Evolutionary conservation across 495 filamentous ascomycete species (phyloP), one percentile per base, ranked within the genome.

Genomic region (Penicillium cosmopolitanum): DNA sequence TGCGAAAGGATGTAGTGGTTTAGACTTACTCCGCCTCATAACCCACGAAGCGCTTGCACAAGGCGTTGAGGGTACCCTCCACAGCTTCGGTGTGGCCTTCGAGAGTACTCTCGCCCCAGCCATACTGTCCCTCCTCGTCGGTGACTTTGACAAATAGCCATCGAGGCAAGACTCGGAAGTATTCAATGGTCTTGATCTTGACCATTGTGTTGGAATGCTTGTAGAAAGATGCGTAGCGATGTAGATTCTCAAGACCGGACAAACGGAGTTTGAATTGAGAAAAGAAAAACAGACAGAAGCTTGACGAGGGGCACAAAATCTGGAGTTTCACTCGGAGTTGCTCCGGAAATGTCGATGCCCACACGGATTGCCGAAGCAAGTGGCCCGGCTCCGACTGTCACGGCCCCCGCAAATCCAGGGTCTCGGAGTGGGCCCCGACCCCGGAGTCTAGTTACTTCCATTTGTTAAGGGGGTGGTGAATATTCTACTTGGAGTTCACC

Each of bases 131-230:
- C 11, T 81, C 79, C 42, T 86, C 81, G 67, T 89, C 87, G 18
- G 80, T 82, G 57, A 92, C 80, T 65, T 92, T 92, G 62, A 92
- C 90, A 60, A 93, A 92, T 11, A 92, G 81, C 89, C 90, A 93
- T 38, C 89, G 78, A 25, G 89, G 89, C 2, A 85, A 81, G 36
- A 91, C 84, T 19, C 89, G 84, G 68, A 91, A 92, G 69, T 91
- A 90, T 66, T 91, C 89, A 48, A 92, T 87, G 44, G 70, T 80
- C 54, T 80, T 79, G 63, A 92, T 91, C 69, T 84, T 88, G 7
- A 77, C 80, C 88, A 90, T 92, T 53, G 31, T 50, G 18, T 48
- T 19, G 6, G 15, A n/a, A 12, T 11, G 11, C 0, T 44, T 12
- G 8, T 44, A 10, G 42, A 18, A 19, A 19, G n/a, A 19, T 8